Conservation (phyloP, 768 basidiomycete genomes). For the Hirschioporus abietinus region DNA sequence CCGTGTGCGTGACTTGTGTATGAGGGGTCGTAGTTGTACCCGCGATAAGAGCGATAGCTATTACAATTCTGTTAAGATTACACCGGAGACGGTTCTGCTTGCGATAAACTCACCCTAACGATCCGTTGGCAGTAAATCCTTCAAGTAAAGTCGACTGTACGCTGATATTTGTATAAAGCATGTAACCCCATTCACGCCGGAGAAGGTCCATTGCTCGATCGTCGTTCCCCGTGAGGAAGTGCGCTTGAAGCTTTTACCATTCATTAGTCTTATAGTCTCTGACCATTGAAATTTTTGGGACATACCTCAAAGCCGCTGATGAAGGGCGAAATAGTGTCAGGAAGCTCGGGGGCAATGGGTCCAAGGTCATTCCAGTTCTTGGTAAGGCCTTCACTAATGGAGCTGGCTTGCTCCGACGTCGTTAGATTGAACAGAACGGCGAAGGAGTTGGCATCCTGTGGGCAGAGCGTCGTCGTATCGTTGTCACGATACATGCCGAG, state of each 20-base stretch:
- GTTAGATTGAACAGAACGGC: slow-evolving; percentile 52
- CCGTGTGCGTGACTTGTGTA: slow-evolving; percentile 60
- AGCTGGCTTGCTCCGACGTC: slow-evolving; percentile 28
- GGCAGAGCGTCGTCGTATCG: slow-evolving; percentile 42
- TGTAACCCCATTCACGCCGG: slow-evolving; percentile 54
- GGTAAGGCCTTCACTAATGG: slow-evolving; percentile 42
- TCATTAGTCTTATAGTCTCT: not conserved
- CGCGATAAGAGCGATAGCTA: slow-evolving; percentile 47
- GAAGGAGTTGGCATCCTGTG: slow-evolving; percentile 55
- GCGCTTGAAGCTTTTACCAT: slow-evolving; percentile 47
- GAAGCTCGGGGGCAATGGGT: slow-evolving; percentile 49
- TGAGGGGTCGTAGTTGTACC: slow-evolving; percentile 52
- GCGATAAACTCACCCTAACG: slow-evolving; percentile 34
- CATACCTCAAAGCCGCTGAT: slow-evolving; percentile 54
- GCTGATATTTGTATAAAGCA: slow-evolving; percentile 48
- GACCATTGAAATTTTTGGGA: not conserved
- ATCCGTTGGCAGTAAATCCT: slow-evolving; percentile 54
- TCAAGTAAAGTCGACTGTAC: slow-evolving; percentile 55
- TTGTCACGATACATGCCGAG: slow-evolving; percentile 53
- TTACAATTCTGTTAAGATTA: not conserved
- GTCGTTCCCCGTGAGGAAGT: slow-evolving; percentile 50
- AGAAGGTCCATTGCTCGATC: slow-evolving; percentile 48
- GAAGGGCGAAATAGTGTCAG: slow-evolving; percentile 55
- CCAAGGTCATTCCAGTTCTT: slow-evolving; percentile 51
- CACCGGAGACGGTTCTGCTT: not conserved